Evolutionary conservation across 169 alveolate species (phyloP), one percentile per base, ranked within the genome.

Genomic region (Eimeria zaria): DNA sequence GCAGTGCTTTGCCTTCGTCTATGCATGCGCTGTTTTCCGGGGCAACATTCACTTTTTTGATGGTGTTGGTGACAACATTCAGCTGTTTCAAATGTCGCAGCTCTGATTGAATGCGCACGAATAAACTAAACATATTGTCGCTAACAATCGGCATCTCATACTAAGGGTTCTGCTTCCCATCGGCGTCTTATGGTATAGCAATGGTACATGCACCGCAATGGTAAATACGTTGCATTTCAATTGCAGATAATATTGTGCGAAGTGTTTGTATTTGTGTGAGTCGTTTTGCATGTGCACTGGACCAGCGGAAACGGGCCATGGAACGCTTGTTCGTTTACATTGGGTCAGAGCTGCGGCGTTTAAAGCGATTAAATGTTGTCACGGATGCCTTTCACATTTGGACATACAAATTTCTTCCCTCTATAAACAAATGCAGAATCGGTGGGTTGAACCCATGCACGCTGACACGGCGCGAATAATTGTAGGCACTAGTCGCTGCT

Each of bases 361-460:
- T 95, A 71, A 95, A 95, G 78, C 91, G 69, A 20, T 12, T 80
- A 58, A 95, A 87, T 58, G 95, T 88, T n/a, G 89, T 95, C 67
- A 89, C 89, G 64, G 95, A 95, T 27, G 94, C 97, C 55, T 95
- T 95, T 67, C 89, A 88, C 55, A 95, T 95, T 5, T 78, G 94
- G 93, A 78, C 93, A 16, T 74, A 48, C 64, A 64, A 62, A 44
- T 91, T 71, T 60, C 64, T 95, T 30, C 94, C 94, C 18, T 87
- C 97, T 1, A 95, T 95, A 41, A 95, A 95, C 93, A 74, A 87
- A 14, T 95, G 91, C 88, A 53, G 97, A 69, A 48, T 95, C 22
- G 97, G 97, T 95, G 73, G 46, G 96, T 0, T 22, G 24, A 36
- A 84, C 11, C 83, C 55, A 6, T 16, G 30, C 9, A 22, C 18